These are phyloP conservation scores for Eurotiales sp. DNA, from an alignment of 2,329 filamentous ascomycete genomes.

Conservation along the genomic window DNA sequence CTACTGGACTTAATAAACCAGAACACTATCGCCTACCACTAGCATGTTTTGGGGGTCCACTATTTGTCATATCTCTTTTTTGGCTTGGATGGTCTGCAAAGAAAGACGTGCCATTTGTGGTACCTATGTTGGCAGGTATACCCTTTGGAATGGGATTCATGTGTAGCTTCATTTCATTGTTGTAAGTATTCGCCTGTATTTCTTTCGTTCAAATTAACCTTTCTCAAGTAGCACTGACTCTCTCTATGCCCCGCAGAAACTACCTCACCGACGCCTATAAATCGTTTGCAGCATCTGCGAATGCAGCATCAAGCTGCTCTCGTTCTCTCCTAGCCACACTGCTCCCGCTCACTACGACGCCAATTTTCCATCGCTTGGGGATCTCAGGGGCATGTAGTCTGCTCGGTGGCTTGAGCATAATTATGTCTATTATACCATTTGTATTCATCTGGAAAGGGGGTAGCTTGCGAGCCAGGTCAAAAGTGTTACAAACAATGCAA, in stretches of 20 bases:
- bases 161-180: constrained; percentile 60
- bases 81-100: constrained; percentile 60
- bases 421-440: constrained; percentile 39
- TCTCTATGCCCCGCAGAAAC: constrained; percentile 42
- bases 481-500: neutral
- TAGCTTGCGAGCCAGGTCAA: constrained; percentile 17
- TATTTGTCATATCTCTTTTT: constrained; percentile 28
- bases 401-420: constrained; percentile 38
- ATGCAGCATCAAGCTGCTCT: constrained; percentile 50
- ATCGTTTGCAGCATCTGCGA: constrained; percentile 58
- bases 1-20: constrained; percentile 52
- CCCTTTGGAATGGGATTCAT: constrained; percentile 60
- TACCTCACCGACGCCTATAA: constrained; percentile 67
- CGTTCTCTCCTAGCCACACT: constrained; percentile 51
- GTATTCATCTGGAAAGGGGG: constrained; percentile 32
- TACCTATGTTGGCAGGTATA: constrained; percentile 58
- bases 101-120: constrained; percentile 48
- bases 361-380: constrained; percentile 36
- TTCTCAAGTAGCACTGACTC: too few relatives aligned
- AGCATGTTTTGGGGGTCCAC: constrained; percentile 63
- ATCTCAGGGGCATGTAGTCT: constrained; percentile 40
- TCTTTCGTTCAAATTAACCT: neutral
- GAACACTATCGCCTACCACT: constrained; percentile 60
- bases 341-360: constrained; percentile 50
- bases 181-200: neutral